These are phyloP conservation scores for Coffea humblotiana DNA, from an alignment of 305 asterid species.

Conservation along the genomic window DNA sequence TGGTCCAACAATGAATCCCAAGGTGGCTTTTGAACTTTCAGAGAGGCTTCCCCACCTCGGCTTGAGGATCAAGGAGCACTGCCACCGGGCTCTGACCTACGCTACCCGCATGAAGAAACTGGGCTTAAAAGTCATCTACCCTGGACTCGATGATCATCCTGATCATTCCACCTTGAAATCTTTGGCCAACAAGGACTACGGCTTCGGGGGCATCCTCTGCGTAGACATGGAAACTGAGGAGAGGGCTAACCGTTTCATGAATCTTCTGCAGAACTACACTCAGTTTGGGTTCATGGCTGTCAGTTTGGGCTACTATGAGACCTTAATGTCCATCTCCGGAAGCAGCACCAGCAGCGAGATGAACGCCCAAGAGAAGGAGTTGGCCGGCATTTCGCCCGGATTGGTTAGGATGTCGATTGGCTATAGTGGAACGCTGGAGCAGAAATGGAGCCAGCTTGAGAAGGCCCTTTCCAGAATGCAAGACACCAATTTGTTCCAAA, in stretches of 20 bases:
- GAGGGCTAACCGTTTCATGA: slow-evolving; percentile 71
- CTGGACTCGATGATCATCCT: slow-evolving; percentile 78
- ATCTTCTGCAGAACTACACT: slow-evolving; percentile 55
- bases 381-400: slow-evolving; percentile 91
- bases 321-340: slow-evolving; percentile 94
- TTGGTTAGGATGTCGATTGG: slow-evolving; percentile 87
- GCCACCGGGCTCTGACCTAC: slow-evolving; percentile 55
- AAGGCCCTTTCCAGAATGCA: slow-evolving; percentile 62
- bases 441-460: slow-evolving; percentile 87
- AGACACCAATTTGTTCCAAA: slow-evolving; percentile 31
- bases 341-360: slow-evolving; percentile 93
- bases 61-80: slow-evolving; percentile 88
- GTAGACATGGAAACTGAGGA: slow-evolving; percentile 92
- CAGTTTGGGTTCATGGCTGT: slow-evolving; percentile 97
- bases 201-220: slow-evolving; percentile 77
- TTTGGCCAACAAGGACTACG: slow-evolving; percentile 59
- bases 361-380: slow-evolving; percentile 64
- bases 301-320: slow-evolving; percentile 91
- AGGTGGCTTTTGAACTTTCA: slow-evolving; percentile 80
- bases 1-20: slow-evolving; percentile 94
- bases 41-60: slow-evolving; percentile 83
- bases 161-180: slow-evolving; percentile 61
- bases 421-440: slow-evolving; percentile 77
- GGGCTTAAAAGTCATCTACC: slow-evolving; percentile 80
- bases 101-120: slow-evolving; percentile 66